Conservation (phyloP, 2,329 filamentous ascomycete species). For the Byssochlamys sp. region DNA sequence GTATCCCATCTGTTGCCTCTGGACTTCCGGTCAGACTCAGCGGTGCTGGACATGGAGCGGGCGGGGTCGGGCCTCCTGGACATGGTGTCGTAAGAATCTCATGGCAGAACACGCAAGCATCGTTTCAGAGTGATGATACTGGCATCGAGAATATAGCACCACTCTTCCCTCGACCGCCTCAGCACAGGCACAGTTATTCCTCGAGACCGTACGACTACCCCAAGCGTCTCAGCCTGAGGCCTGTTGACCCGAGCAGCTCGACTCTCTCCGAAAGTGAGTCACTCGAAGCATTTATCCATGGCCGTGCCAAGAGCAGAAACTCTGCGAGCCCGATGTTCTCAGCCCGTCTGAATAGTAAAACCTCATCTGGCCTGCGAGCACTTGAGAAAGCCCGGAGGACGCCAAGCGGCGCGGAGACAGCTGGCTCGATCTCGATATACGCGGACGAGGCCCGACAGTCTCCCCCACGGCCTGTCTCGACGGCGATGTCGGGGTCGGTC, state of each 20-base stretch:
- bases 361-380: constrained; percentile 24
- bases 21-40: constrained; percentile 32
- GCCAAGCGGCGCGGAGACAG: constrained; percentile 26
- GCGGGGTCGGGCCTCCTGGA: constrained; percentile 28
- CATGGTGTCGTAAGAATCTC: constrained; percentile 26
- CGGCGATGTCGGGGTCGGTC: constrained; percentile 25
- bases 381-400: constrained; percentile 26
- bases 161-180: constrained; percentile 26
- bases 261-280: constrained; percentile 27
- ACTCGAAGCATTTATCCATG: constrained; percentile 30
- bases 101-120: constrained; percentile 29
- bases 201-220: constrained; percentile 17
- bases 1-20: constrained; percentile 26
- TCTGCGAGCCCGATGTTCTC: constrained; percentile 31
- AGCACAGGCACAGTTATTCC: constrained; percentile 17
- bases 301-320: constrained; percentile 28
- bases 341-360: constrained; percentile 23
- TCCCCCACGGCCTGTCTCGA: constrained; percentile 23
- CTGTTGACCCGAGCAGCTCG: constrained; percentile 21
- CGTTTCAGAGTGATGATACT: constrained; percentile 27
- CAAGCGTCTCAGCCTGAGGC: constrained; percentile 21
- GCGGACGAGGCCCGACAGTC: constrained; percentile 23
- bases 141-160: constrained; percentile 26
- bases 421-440: constrained; percentile 20
- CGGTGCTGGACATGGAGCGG: constrained; percentile 34